Evolutionary conservation across 192 early-diverging fungal genomes (phyloP).

Genomic region (Chytriomyces sp.): DNA sequence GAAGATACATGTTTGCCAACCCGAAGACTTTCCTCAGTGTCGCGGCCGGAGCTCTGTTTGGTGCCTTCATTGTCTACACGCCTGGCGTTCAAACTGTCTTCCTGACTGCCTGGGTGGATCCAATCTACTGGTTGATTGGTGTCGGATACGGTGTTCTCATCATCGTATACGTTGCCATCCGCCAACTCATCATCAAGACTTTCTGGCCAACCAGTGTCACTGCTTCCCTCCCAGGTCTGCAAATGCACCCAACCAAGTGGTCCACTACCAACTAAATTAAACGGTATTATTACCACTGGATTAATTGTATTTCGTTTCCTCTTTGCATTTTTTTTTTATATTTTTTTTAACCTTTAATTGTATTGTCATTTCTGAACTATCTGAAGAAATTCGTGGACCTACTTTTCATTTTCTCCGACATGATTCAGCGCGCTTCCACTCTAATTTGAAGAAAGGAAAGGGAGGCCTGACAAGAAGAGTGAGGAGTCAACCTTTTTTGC

Average conservation of each 20-base stretch:
- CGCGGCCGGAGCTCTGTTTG: not conserved
- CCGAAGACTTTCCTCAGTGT: constrained; percentile 8
- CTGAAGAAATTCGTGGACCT: too few species aligned
- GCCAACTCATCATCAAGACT: constrained; percentile 23
- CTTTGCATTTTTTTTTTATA: too few species aligned
- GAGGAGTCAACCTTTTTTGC: too few species aligned
- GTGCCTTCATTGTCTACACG: constrained; percentile 46
- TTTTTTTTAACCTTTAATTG: too few species aligned
- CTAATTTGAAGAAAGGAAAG: too few species aligned
- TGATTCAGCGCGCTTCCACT: too few species aligned
- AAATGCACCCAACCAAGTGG: constrained; percentile 82
- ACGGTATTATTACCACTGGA: not conserved
- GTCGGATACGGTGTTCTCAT: constrained; percentile 66
- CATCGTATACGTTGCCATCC: constrained; percentile 22
- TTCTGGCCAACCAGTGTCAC: constrained; percentile 66
- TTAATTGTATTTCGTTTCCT: too few species aligned
- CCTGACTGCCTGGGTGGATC: constrained; percentile 65
- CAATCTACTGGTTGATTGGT: constrained; percentile 78
- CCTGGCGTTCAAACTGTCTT: constrained; percentile 65
- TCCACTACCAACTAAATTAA: constrained; percentile 31
- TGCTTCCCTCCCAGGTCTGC: constrained; percentile 78
- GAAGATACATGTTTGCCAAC: constrained; percentile 45
- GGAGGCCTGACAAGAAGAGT: too few species aligned
- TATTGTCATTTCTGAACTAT: too few species aligned
- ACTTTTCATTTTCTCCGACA: too few species aligned